phyloP scores from a whole-genome alignment of 768 basidiomycete genomes.

The Serendipita sp. region DNA sequence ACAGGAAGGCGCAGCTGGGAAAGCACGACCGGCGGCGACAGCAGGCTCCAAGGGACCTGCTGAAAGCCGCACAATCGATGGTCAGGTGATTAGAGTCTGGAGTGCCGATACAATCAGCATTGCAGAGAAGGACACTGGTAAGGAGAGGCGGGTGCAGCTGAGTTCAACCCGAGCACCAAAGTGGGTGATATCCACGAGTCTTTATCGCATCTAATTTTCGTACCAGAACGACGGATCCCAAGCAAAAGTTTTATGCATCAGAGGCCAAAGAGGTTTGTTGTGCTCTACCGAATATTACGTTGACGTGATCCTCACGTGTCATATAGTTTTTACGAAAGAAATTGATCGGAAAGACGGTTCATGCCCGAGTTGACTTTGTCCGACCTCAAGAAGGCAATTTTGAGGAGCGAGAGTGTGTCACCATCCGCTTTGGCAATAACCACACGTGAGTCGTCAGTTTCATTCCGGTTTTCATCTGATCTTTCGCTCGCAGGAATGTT shows the following conservation, averaged over 20 bases:
- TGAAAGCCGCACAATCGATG: slow-evolving; percentile 49
- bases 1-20: slow-evolving; percentile 24
- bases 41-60: slow-evolving; percentile 22
- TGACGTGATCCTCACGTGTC: neutral
- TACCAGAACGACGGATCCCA: slow-evolving; percentile 62
- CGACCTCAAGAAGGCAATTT: slow-evolving; percentile 86
- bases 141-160: slow-evolving; percentile 71
- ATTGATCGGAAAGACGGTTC: slow-evolving; percentile 78
- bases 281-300: neutral
- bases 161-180: slow-evolving; percentile 79
- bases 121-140: slow-evolving; percentile 45
- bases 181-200: slow-evolving; percentile 25
- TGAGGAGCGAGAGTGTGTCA: slow-evolving; percentile 84
- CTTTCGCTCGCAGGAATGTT: slow-evolving; percentile 45
- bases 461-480: neutral
- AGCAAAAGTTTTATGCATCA: slow-evolving; percentile 71
- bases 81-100: slow-evolving; percentile 74
- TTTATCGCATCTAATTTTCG: slow-evolving; percentile 6
- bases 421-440: slow-evolving; percentile 68
- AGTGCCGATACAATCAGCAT: slow-evolving; percentile 82
- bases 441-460: slow-evolving; percentile 41
- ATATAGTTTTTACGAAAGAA: slow-evolving; percentile 64
- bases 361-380: slow-evolving; percentile 73
- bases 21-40: slow-evolving; percentile 28
- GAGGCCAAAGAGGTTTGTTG: slow-evolving; percentile 59